Percentiles rank a stretch among this genome's conserved stretches.
Conservation (phyloP, 768 basidiomycete genomes). For the Phylloporus arenicola region DNA sequence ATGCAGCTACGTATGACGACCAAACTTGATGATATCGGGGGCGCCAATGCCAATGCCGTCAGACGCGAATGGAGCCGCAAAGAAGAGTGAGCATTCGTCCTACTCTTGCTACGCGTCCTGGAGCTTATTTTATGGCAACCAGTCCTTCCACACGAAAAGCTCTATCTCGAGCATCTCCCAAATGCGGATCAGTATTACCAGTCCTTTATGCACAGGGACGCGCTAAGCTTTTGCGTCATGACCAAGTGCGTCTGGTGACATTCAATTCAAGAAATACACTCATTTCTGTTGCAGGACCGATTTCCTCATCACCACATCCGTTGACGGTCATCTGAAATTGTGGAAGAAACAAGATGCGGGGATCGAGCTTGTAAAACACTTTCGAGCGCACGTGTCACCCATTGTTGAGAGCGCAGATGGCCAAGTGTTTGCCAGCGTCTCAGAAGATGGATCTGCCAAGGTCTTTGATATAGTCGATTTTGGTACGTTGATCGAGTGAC, state of each 20-base stretch:
- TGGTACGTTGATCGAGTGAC: constrained; percentile 48
- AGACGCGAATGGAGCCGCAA: constrained; percentile 33
- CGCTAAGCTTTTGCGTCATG: constrained; percentile 83
- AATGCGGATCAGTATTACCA: constrained; percentile 91
- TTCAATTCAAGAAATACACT: neutral
- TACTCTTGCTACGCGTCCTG: neutral
- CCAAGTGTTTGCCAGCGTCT: no score
- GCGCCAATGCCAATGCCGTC: constrained; percentile 77
- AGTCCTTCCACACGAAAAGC: no score
- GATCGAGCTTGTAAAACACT: constrained; percentile 98
- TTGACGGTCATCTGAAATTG: constrained; percentile 94
- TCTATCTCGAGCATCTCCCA: constrained; percentile 91
- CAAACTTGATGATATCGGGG: constrained; percentile 76
- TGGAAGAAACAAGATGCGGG: constrained; percentile 98
- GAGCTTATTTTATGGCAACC: constrained; percentile 3
- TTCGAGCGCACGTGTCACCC: constrained; percentile 83
- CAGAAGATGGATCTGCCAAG: no score
- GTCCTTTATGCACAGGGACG: no score
- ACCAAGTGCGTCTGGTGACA: constrained; percentile 61
- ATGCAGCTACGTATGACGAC: constrained; percentile 26
- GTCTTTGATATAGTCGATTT: no score
- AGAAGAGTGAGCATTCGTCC: constrained; percentile 80
- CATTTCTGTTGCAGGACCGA: constrained; percentile 59
- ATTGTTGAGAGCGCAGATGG: constrained; percentile 79
- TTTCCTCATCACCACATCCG: no score